These are phyloP conservation scores for Wickerhamiella parazyma DNA, from an alignment of 805 yeast genomes.

Conservation along the genomic window DNA sequence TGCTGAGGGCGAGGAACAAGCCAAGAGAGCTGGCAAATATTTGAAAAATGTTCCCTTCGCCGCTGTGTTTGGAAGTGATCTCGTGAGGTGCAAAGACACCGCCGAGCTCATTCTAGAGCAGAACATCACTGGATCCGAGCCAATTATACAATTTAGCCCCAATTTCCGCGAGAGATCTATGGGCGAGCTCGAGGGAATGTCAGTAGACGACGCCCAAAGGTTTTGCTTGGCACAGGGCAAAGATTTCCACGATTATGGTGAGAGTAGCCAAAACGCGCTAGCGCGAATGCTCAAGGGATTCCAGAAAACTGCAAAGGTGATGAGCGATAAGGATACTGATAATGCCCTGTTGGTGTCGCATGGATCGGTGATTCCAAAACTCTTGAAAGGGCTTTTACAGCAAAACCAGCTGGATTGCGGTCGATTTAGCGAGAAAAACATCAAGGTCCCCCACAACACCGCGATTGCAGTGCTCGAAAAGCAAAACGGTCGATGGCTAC, in stretches of 20 bases:
- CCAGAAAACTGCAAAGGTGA: background rate
- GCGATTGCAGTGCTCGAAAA: background rate
- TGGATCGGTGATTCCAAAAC: constrained; percentile 1
- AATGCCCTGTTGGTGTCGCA: background rate
- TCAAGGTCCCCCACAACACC: background rate
- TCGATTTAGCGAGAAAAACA: background rate
- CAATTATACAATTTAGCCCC: background rate
- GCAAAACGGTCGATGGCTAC: background rate
- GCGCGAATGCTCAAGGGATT: background rate
- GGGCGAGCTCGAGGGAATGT: constrained; percentile 74
- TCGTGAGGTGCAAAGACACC: constrained; percentile 35
- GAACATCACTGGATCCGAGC: constrained; percentile 17
- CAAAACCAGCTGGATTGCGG: background rate
- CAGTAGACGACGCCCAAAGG: constrained; percentile 44
- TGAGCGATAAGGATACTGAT: background rate
- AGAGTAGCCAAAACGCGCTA: constrained; percentile 22
- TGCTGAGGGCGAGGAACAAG: constrained; percentile 47
- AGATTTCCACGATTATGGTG: constrained; percentile 54
- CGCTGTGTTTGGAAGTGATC: constrained; percentile 38
- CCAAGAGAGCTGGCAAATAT: constrained; percentile 38
- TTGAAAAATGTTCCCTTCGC: constrained; percentile 31
- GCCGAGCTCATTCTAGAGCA: constrained; percentile 29
- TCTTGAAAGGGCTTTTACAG: background rate
- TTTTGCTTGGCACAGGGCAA: constrained; percentile 41
- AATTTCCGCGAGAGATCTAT: constrained; percentile 53